Base-by-base conservation (phyloP, 306 rosid genomes). In the Herpetospermum pedunculosum region DNA sequence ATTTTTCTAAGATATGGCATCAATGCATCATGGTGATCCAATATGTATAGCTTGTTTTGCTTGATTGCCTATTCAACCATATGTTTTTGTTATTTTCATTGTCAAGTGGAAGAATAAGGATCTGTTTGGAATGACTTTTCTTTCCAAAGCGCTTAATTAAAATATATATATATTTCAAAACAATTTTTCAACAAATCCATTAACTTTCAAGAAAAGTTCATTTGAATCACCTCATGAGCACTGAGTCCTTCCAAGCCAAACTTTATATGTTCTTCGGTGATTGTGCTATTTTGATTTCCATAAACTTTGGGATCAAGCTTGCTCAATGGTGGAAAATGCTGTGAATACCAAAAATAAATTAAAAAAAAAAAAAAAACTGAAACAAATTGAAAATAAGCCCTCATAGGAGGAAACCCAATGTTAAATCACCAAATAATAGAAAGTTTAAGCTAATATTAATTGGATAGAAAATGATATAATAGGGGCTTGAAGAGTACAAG, bases 251-350 rank as follows among this genome's bases (percentile, higher is more conserved):
- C 84, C 49, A 93, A 46, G 63, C 72, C 87, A 37, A 25, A 47
- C 52, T 84, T 84, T 50, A 87, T 82, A 79, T 85, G 86, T 58
- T 85, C 82, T 77, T 82, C 80, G 21, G 81, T 77, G 38, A 89
- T 85, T 54, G 77, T 77, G 65, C 98, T 93, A 1, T 86, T 80
- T 68, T 90, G 98, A 76, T 90, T 82, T 0, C 97, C 98, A 34
- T 86, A 86, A 50, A 49, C 52, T 23, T 78, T 64, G 35, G 35
- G 78, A 38, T 90, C 92, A 18, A 90, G 86, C 73, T 87, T 89
- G 82, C 90, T 88, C 54, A 72, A 25, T 4, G 96, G 97, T 16
- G 98, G 97, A 37, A 93, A 90, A 68, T 87, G 84, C 97, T 93
- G 84, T 59, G 47, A 62, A 18, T 15, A 18, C 1, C 19, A 28